Base-by-base conservation (phyloP, 2,329 filamentous ascomycete genomes). In the Monosporascus ibericus region DNA sequence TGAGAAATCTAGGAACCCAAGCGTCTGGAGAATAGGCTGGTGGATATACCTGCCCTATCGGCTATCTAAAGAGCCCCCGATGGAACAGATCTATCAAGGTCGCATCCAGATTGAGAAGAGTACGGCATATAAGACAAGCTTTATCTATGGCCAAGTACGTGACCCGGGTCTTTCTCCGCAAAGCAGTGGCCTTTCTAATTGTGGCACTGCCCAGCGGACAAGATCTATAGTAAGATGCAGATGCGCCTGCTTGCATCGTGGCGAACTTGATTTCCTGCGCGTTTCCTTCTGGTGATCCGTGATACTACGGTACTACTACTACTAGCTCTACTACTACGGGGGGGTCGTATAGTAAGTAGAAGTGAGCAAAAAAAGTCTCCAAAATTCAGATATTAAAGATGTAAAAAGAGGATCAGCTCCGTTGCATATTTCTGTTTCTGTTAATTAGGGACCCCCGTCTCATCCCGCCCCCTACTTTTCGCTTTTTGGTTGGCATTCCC, bases 171-270 rank as follows among this genome's bases (percentile, higher is more conserved):
- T 27, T 46, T 15, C 14, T 46, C 22, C 42, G 30, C 30, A 34
- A 34, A 14, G 30, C 9, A 9, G 42, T 11, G 24, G 5, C 20
- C 9, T 18, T 18, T 22, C 14, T 25, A 46, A 7, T 15, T 8
- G 22, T 30, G 46, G 25, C 40, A 54, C 48, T 49, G 54, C 54
- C 51, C 51, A 55, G 56, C 54, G 54, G 57, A 57, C 54, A 53
- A 64, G 61, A 63, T 63, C 58, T 62, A 54, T 55, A 59, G 58
- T 58, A 58, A 54, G 55, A 55, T 57, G 59, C 52, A 61, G 60
- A 63, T 63, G 55, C 52, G 59, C 58, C 60, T 60, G 51, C 49
- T 48, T 61, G 59, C 60, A 62, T 56, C 52, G 51, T 51, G 49
- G 51, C 56, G 58, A 59, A 54, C 54, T 42, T 58, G 58, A 55